These are phyloP conservation scores for Sphenostylis stenocarpa DNA, from an alignment of 306 rosid species.

Conservation along the genomic window DNA sequence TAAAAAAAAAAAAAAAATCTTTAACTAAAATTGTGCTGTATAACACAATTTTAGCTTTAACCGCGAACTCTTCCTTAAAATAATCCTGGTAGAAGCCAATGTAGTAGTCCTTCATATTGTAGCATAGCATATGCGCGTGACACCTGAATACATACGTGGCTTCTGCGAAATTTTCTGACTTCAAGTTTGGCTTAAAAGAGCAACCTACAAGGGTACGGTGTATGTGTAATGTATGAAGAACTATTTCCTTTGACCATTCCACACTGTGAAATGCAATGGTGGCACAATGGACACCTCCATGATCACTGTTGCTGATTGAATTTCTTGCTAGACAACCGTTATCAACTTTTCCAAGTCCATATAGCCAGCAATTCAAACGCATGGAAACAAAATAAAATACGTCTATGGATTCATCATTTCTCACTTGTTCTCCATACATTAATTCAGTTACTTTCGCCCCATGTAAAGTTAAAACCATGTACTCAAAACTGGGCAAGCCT, in stretches of 20 bases:
- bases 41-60: too few species aligned
- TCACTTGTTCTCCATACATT: background rate
- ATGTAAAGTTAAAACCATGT: slow-evolving; percentile 17
- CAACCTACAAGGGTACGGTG: background rate
- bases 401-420: background rate
- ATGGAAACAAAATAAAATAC: background rate
- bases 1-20: too few species aligned
- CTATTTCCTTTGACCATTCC: background rate
- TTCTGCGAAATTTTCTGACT: too few species aligned
- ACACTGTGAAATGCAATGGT: background rate
- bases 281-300: background rate
- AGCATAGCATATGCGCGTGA: too few species aligned
- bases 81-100: too few species aligned
- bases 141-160: too few species aligned
- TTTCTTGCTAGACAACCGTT: background rate
- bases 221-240: background rate
- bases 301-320: background rate
- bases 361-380: background rate
- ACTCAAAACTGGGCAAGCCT: background rate
- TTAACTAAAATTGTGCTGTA: too few species aligned
- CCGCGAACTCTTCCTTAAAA: too few species aligned
- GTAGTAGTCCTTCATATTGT: too few species aligned
- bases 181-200: background rate
- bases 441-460: background rate
- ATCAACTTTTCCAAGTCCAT: background rate